phyloP scores from a whole-genome alignment of 345 rosid genomes.

The Cardamine occulta region DNA sequence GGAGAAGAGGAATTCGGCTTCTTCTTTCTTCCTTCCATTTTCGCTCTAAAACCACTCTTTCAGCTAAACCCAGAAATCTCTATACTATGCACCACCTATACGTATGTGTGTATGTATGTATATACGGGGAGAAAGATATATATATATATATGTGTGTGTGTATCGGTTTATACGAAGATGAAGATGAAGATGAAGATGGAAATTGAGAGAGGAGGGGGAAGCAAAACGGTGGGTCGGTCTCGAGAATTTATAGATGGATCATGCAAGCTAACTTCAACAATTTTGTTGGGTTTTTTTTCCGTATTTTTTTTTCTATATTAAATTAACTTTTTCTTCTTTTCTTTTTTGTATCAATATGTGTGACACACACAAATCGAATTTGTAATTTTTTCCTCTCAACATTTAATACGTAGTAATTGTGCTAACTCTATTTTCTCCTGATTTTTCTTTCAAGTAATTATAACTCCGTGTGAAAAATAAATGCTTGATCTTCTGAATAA shows the following conservation, averaged over 20 bases:
- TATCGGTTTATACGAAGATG: slow-evolving; percentile 30
- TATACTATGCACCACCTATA: neutral
- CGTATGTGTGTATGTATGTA: neutral
- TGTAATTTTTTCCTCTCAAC: neutral
- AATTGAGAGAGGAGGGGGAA: slow-evolving; percentile 25
- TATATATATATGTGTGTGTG: neutral
- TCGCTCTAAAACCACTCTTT: slow-evolving; percentile 28
- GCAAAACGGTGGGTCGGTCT: slow-evolving; percentile 14
- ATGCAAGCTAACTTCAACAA: neutral
- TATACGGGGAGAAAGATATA: neutral
- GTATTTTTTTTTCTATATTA: neutral
- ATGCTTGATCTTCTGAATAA: neutral
- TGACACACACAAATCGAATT: no score
- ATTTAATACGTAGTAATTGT: neutral
- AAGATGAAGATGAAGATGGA: slow-evolving; percentile 1
- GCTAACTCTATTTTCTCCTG: neutral
- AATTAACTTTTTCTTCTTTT: neutral
- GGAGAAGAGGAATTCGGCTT: slow-evolving; percentile 41
- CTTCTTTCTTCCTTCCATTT: slow-evolving; percentile 61
- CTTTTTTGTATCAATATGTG: no score
- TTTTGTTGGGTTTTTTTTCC: slow-evolving; percentile 2
- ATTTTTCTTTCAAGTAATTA: neutral
- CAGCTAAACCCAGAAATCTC: slow-evolving; percentile 32
- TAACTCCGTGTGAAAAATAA: neutral
- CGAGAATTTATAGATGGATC: slow-evolving; percentile 19